Evolutionary conservation across 352 stramenopile genomes (phyloP), one percentile per base, ranked within the genome.

Genomic region (Pythium coloratum): DNA sequence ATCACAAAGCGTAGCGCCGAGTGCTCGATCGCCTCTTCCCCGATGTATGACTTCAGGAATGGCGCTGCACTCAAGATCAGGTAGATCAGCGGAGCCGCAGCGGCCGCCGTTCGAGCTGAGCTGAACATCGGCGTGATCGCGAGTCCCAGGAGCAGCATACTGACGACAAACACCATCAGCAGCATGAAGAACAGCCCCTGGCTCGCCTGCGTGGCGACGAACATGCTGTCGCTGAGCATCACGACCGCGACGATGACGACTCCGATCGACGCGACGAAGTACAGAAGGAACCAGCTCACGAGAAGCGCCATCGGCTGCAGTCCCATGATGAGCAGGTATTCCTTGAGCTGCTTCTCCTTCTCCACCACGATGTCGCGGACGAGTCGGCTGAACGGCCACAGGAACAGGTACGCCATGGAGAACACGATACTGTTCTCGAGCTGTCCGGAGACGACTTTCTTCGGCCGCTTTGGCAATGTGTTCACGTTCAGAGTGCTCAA

Each of bases 281-380:
- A 95, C 7, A 95, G 66, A 46, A 90, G 42, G 57, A 94, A 89
- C 88, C 88, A 95, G 53, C 83, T 92, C 24, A 90, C 54, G 26
- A 94, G 59, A 36, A 94, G 71, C 30, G 83, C 72, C 78, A 90
- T 91, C 0, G 86, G 76, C n/a, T 69, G 69, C 0, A 97, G 44
- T 1, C 91, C 91, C 82, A 97, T 92, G 49, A 97, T 97, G 55
- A 96, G 76, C 73, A 97, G 53, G 62, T 94, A 95, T 55, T 97
- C 88, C 64, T 94, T 93, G 34, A 96, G 70, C 61, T 92, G 81
- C 50, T 82, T 90, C 73, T 98, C 92, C 67, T 97, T 97, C 49
- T 98, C 92, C 36, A 82, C 65, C 38, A 98, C 90, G 20, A 97
- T 74, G 36, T 92, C 81, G 34, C 90, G 90, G 53, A 97, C 78